These are phyloP conservation scores for Xylariaceae sp. DNA, from an alignment of 2,329 filamentous ascomycete species.

Conservation along the genomic window DNA sequence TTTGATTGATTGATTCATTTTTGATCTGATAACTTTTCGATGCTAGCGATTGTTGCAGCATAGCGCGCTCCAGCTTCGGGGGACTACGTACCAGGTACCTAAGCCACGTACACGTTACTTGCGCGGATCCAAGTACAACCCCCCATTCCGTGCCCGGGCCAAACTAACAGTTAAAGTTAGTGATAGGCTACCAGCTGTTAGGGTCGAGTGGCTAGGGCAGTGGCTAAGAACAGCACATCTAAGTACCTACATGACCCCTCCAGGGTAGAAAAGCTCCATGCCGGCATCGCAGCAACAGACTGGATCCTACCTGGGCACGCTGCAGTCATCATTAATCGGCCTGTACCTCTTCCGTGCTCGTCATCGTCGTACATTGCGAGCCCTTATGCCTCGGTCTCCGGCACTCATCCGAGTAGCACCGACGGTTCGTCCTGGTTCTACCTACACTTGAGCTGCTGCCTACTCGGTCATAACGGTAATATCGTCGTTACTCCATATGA, in stretches of 20 bases:
- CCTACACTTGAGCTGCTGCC: too few relatives aligned
- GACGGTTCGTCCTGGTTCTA: too few relatives aligned
- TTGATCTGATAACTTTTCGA: constrained; percentile 32
- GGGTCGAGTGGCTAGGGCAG: too few relatives aligned
- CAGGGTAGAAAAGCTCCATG: constrained; percentile 1
- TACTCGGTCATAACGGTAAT: too few relatives aligned
- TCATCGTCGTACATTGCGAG: too few relatives aligned
- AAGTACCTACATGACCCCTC: too few relatives aligned
- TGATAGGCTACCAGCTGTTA: too few relatives aligned
- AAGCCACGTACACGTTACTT: too few relatives aligned
- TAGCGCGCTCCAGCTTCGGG: constrained; percentile 3
- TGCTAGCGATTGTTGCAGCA: constrained; percentile 16
- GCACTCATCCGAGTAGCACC: constrained; percentile 2
- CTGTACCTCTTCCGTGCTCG: constrained; percentile 1
- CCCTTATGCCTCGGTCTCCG: constrained; percentile 5
- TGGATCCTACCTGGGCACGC: background rate
- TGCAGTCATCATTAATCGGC: background rate
- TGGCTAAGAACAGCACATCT: too few relatives aligned
- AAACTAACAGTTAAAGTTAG: constrained; percentile 1
- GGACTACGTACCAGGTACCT: background rate
- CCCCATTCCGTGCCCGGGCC: too few relatives aligned
- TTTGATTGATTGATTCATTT: constrained; percentile 25
- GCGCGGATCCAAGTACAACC: too few relatives aligned
- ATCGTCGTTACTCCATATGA: too few relatives aligned
- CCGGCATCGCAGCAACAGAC: constrained; percentile 28